These are phyloP conservation scores for Gliomastix tumulicola DNA, from an alignment of 2,329 filamentous ascomycete species.

Conservation along the genomic window DNA sequence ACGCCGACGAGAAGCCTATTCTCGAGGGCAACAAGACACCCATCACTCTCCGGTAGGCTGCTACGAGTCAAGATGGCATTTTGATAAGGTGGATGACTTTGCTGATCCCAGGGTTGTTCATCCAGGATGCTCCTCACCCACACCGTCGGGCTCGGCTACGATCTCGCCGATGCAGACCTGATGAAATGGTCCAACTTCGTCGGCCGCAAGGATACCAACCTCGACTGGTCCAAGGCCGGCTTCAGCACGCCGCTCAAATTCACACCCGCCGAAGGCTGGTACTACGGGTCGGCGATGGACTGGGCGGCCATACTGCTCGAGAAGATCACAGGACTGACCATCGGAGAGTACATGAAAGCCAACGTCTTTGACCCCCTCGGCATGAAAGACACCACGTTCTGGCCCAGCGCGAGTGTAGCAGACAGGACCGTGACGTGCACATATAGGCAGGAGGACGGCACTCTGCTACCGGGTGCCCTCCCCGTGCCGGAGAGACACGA, in stretches of 20 bases:
- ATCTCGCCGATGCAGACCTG: slow-evolving; percentile 28
- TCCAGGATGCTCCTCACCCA: slow-evolving; percentile 37
- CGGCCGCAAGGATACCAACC: slow-evolving; percentile 20
- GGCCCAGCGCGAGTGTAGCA: slow-evolving; percentile 8
- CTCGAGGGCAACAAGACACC: slow-evolving; percentile 25
- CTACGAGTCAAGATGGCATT: slow-evolving; percentile 4
- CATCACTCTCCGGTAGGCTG: slow-evolving; percentile 29
- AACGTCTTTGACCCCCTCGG: slow-evolving; percentile 27
- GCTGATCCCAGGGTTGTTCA: no score
- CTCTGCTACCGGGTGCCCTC: slow-evolving; percentile 10
- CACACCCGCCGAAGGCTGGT: slow-evolving; percentile 38
- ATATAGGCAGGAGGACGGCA: slow-evolving; percentile 10
- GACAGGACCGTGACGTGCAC: slow-evolving; percentile 11
- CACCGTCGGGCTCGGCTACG: slow-evolving; percentile 37
- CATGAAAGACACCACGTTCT: slow-evolving; percentile 13
- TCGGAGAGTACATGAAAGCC: slow-evolving; percentile 27
- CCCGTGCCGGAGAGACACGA: slow-evolving; percentile 18
- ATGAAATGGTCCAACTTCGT: slow-evolving; percentile 28
- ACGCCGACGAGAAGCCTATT: slow-evolving; percentile 23
- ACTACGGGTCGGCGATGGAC: slow-evolving; percentile 38
- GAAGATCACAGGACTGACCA: slow-evolving; percentile 21
- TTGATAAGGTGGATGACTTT: no score
- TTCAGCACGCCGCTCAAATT: slow-evolving; percentile 35
- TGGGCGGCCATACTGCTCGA: slow-evolving; percentile 39
- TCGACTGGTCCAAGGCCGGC: slow-evolving; percentile 25